Evolutionary conservation across 176 grass and related monocot species (phyloP), one percentile per base, ranked within the genome.

Genomic region (Hsuehochloa calcarea): DNA sequence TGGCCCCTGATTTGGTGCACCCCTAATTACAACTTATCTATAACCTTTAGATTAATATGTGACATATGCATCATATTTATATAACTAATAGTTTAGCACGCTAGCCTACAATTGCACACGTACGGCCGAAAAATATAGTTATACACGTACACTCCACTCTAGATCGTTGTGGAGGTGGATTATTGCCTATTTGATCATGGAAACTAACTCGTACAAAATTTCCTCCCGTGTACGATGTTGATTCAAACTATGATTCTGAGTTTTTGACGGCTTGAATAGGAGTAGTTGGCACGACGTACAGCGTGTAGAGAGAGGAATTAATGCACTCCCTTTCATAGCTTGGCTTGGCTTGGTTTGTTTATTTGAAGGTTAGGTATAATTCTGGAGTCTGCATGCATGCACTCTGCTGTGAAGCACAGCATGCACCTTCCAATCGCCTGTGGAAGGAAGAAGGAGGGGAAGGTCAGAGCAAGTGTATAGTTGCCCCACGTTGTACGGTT

Each of bases 401-500:
- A n/a, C n/a, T n/a, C n/a, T n/a, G 3, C 10, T 4, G 13, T 51
- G 15, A 0, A 50, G 50, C 55, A 58, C 54, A 56, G 54, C 47
- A n/a, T 20, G n/a, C n/a, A n/a, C 52, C 22, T 58, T 58, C 55
- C 55, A 23, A 1, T 58, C 55, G 55, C 20, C 20, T 23, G 23
- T 3, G 1, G 22, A 10, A 10, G 20, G 51, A 2, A 17, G n/a
- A n/a, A 0, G 22, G 56, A 25, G 13, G 31, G 8, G 56, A 25
- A n/a, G 50, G 31, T 75, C 74, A 59, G 68, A 63, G 56, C 4
- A 54, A 79, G 25, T n/a, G 52, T 35, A 37, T 35, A 37, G 76
- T 25, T 5, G 37, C 73, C 72, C 72, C 84, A 90, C 35, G 73
- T 77, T 81, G 84, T 87, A 76, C 78, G 38, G 68, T 12, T 71